Base-by-base conservation (phyloP, 306 rosid genomes). In the Cercis canadensis region DNA sequence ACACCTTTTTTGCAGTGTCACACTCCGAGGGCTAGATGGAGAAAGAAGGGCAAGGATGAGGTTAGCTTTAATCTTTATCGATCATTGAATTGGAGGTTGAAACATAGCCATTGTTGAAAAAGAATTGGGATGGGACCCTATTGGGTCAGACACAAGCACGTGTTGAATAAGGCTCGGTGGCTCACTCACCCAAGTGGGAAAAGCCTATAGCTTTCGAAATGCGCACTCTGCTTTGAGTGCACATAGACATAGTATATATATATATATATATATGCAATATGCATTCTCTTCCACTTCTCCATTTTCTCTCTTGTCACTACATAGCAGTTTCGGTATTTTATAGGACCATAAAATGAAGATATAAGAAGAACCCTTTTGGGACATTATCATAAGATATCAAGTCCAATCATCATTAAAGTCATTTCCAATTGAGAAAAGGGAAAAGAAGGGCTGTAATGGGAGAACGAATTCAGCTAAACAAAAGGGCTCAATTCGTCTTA, bases 381-480 rank as follows among this genome's bases (percentile, higher is more conserved):
- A 75, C 81, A 64, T 64, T 70, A 72, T 75, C 47, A 56, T 56
- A 72, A 62, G 39, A 57, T 7, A 80, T 74, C 73, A 80, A 61
- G n/a, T 80, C 84, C 43, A 55, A 7, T 61, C 51, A 73, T 66
- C 49, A 2, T 39, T 24, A 34, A 61, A 51, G 40, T 21, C 24
- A 4, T 17, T 49, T 63, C 10, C 5, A 62, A 54, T 51, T 13
- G 39, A 36, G 10, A 17, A 70, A 41, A 59, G 39, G 31, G 10
- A 17, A 70, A 41, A 59, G 13, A 55, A 46, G 40, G 11, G 7
- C 47, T 61, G 52, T 6, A n/a, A 8, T 59, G 32, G 65, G 39
- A 31, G 33, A 34, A 67, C 57, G 72, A 79, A 67, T 73, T 60
- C 62, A 4, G 71, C 49, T 36, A 7, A 54, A 67, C 0, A 67